Base-by-base conservation (phyloP, 352 stramenopile genomes). In the Phytophthora colocasiae region DNA sequence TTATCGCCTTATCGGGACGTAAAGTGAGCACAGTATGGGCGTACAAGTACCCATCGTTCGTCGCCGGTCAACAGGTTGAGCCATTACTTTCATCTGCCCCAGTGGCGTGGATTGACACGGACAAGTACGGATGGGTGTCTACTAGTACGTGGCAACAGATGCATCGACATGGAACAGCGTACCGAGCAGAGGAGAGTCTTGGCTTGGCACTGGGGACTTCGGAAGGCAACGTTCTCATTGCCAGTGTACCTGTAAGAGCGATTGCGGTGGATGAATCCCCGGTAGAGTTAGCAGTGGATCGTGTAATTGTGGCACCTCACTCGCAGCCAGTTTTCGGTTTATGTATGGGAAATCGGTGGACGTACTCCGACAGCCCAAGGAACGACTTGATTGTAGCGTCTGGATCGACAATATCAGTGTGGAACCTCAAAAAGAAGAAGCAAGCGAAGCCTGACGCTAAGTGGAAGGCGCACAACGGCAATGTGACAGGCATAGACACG, bases 401-500 rank as follows among this genome's bases (percentile, higher is more conserved):
- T 2, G 87, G 87, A 2, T 87, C 73, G 43, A 84, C 75, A 4
- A 85, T 95, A 17, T 90, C 85, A 0, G 82, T 92, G 11, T 95
- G 85, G 85, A 77, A 90, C 45, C 36, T 89, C 31, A 84, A 83
- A 32, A 79, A 84, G 45, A 84, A 89, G 44, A 75, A 71, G 6
- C 63, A 75, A 62, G 47, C 52, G 4, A 51, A 65, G 38, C 63
- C 63, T 9, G 66, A 63, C 6, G 34, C 61, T 8, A 75, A 76
- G 50, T 93, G 85, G 87, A 81, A 81, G 22, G 85, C 87, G 2
- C 87, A 95, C 39, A 69, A 83, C 6, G 83, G 83, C 6, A 92
- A 92, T 51, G 73, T 95, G 26, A 91, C 85, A 14, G 77, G 77
- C 0, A 43, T 95, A 6, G 81, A 76, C 27, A 59, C 73, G 1